Conservation (phyloP, 176 grass and related monocot genomes). For the bread wheat (Triticum aestivum) region IWGSC_CS_RefSeq_v2.1 NC_057801.1:799286956-799287455, state of each 20-base stretch:
- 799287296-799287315: background rate
- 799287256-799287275: constrained; percentile 51
- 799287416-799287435: background rate
- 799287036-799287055: constrained; percentile 92
- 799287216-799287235: constrained; percentile 13
- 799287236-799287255: constrained; percentile 73
- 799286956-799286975: constrained; percentile 19
- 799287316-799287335: background rate
- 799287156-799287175: constrained; percentile 80
- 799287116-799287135: constrained; percentile 80
- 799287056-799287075: constrained; percentile 85
- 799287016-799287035: constrained; percentile 82
- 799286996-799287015: background rate
- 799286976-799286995: constrained; percentile 14
- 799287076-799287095: constrained; percentile 92
- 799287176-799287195: constrained; percentile 68
- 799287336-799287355: background rate
- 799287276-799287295: background rate
- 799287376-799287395: background rate
- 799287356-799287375: background rate
- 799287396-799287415: background rate
- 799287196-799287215: constrained; percentile 18
- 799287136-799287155: constrained; percentile 71
- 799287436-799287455: background rate
- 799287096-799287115: constrained; percentile 92